Base-by-base conservation (phyloP, 441 rosid species). In the Bruguiera hainesii region DNA sequence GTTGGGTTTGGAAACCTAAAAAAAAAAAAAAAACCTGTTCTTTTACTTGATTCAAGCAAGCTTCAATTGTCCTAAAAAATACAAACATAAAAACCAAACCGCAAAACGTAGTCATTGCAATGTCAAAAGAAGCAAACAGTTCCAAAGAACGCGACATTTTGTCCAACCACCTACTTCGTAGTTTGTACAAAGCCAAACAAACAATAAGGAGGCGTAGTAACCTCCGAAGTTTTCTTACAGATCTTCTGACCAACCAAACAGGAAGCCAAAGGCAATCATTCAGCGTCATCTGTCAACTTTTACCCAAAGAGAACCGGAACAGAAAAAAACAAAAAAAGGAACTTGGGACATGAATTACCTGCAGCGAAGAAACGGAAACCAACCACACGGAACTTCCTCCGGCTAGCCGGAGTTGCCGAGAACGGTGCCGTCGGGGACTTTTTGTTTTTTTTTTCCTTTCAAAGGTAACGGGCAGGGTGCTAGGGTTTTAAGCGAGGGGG, bases 1-100 rank as follows among this genome's bases (percentile, higher is more conserved):
- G 55, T 61, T 64, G 29, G 56, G 39, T 50, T 25, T 21, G 33
- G 9, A 31, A 56, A 37, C 68, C 48, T 0, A 11, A 8, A 50
- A 25, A 46, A 31, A 42, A 57, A 10, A 11, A 42, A 50, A 7
- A 53, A 31, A 46, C 46, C 37, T 19, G 29, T 39, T 23, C 26
- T 21, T 53, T n/a, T 3, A 28, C 67, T 58, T 62, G 63, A 57
- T 52, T 29, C 52, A 63, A 58, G 57, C 52, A 63, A 58, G 57
- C 65, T 79, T 67, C 52, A 37, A 29, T 46, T 52, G 21, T 66
- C 71, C 73, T 55, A 20, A 55, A 55, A 69, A 70, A 52, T 23
- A 15, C 2, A 55, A 55, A 11, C 10, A 55, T 55, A 23, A 23
- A 9, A 23, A n/a, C 6, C 30, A 23, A 55, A 15, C 29, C 13